Evolutionary conservation across 768 basidiomycete species (phyloP).

Genomic region (Psilocybe azurescens): DNA sequence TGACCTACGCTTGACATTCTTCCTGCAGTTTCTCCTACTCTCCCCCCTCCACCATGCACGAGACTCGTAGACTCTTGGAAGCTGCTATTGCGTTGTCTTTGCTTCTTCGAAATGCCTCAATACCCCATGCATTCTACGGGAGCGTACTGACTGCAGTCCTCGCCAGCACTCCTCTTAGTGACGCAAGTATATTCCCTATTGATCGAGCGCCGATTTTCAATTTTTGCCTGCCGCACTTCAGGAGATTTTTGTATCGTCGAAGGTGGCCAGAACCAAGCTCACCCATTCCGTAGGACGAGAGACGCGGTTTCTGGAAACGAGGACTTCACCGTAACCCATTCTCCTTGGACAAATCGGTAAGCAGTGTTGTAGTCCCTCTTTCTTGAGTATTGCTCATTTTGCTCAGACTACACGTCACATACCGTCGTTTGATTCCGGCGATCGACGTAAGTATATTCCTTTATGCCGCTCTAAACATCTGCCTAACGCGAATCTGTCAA

Average conservation of each 20-base stretch:
- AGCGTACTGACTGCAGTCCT: slow-evolving; percentile 74
- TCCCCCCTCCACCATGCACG: slow-evolving; percentile 54
- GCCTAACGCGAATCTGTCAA: slow-evolving; percentile 15
- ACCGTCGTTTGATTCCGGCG: slow-evolving; percentile 76
- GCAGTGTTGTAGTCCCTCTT: slow-evolving; percentile 3
- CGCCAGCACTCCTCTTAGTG: slow-evolving; percentile 65
- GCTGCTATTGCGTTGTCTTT: slow-evolving; percentile 78
- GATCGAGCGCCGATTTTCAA: background rate
- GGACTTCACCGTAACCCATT: slow-evolving; percentile 69
- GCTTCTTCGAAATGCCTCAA: slow-evolving; percentile 56
- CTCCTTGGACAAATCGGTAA: slow-evolving; percentile 88
- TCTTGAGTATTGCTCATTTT: slow-evolving; percentile 12
- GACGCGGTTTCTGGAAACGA: slow-evolving; percentile 71
- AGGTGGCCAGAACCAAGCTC: slow-evolving; percentile 60
- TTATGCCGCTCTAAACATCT: slow-evolving; percentile 9
- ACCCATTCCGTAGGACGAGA: slow-evolving; percentile 82
- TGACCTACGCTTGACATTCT: slow-evolving; percentile 50
- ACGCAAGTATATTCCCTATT: slow-evolving; percentile 50
- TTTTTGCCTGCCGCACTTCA: slow-evolving; percentile 34
- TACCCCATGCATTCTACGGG: slow-evolving; percentile 86
- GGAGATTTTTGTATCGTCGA: slow-evolving; percentile 90
- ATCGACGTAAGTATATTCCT: slow-evolving; percentile 62
- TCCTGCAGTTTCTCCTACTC: slow-evolving; percentile 32
- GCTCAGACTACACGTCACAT: slow-evolving; percentile 72
- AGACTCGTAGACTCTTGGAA: slow-evolving; percentile 76